Conservation (phyloP, 2,329 filamentous ascomycete species). For the Lomentospora prolificans region DNA sequence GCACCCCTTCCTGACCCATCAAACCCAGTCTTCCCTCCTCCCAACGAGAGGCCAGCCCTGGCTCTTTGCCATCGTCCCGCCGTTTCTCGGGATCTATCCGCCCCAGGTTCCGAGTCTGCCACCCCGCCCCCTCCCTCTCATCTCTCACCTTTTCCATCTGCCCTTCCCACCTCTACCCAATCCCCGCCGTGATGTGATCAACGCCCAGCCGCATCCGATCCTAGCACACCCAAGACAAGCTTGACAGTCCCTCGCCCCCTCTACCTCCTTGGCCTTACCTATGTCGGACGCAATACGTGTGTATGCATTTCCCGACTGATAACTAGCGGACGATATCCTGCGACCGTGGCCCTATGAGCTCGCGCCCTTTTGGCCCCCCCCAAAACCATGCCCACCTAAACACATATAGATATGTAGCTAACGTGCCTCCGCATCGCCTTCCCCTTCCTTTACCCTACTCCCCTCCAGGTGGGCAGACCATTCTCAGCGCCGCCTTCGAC, state of each 20-base stretch:
- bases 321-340: conserved; percentile 1
- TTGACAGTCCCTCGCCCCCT: neutral
- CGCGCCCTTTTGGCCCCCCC: neutral
- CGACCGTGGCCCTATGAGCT: conserved; percentile 4
- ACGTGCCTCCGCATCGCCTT: neutral
- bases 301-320: neutral
- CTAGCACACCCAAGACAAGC: neutral
- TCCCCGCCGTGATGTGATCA: neutral
- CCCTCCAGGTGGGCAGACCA: neutral
- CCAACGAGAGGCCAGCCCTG: neutral
- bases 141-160: neutral
- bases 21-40: neutral
- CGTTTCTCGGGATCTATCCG: neutral
- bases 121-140: neutral
- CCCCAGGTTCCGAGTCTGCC: neutral
- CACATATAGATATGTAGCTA: conserved; percentile 2
- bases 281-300: conserved; percentile 6
- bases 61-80: neutral
- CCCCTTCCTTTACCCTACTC: neutral
- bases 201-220: neutral
- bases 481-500: neutral
- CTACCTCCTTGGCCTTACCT: neutral
- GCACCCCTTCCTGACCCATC: too few species aligned
- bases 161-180: neutral
- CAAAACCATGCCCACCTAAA: neutral